Base-by-base conservation (phyloP, 495 filamentous ascomycete species). In the Penicillium daleae region DNA sequence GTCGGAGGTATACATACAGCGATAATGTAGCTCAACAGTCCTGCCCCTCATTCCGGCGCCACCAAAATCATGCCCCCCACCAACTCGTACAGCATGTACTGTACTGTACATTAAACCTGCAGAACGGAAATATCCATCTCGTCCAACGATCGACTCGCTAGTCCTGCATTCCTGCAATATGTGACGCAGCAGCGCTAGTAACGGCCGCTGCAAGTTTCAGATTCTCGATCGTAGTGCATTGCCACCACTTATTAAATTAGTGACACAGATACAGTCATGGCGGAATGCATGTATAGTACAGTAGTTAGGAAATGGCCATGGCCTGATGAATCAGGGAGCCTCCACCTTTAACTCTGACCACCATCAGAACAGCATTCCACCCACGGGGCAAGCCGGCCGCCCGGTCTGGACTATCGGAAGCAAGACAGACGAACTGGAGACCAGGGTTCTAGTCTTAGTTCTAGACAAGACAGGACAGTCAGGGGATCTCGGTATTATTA, bases 81-180 rank as follows among this genome's bases (percentile, higher is more conserved):
- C 62, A 63, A 49, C 44, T 40, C 12, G 2, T 24, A 12, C 19
- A 24, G 42, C 7, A 46, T 2, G 17, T 15, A 10, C n/a, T 49
- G 21, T 29, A 21, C 31, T 13, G n/a, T n/a, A 8, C 51, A 49
- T 27, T 21, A 17, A 10, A 21, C 52, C 66, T 68, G 66, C 66
- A 68, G 56, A 60, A 66, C 56, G 62, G 56, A 68, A n/a, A 57
- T 19, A 29, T 17, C 4, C 24, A 44, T 44, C 29, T 42, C 26
- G 32, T 40, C 31, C 31, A 19, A 39, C 8, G 55, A 65, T 61
- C 57, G 53, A 46, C 60, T 56, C 37, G 24, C 59, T 64, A 59
- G 56, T 35, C 33, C 44, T 63, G 60, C 64, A 66, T 53, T n/a
- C 39, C 31, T 33, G 15, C 54, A 32, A 59, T 35, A 44, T 40